These are phyloP conservation scores for Leccinellum luteum DNA, from an alignment of 768 basidiomycete genomes.

Conservation along the genomic window DNA sequence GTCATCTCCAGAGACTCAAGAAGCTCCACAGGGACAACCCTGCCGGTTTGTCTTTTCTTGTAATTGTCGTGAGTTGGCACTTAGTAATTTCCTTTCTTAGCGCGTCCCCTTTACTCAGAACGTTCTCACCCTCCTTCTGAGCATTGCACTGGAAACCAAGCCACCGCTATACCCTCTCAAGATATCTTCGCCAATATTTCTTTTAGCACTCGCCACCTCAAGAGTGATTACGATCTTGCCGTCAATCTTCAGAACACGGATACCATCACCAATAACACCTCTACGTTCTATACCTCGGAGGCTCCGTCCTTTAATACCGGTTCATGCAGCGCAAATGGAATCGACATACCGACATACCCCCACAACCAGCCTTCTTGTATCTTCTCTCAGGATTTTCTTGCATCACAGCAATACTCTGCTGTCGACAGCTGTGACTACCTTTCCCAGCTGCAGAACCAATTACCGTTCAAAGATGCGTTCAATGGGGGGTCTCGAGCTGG, in stretches of 20 bases:
- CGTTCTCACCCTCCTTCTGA: constrained; percentile 12
- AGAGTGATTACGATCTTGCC: constrained; percentile 11
- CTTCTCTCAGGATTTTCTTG: constrained; percentile 8
- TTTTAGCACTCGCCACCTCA: constrained; percentile 8
- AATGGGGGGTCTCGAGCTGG: constrained; percentile 9
- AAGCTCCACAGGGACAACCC: constrained; percentile 33
- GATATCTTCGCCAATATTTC: constrained; percentile 10
- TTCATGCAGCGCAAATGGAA: not conserved
- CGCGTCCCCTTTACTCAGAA: constrained; percentile 28
- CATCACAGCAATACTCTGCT: constrained; percentile 8
- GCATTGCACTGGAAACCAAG: constrained; percentile 4
- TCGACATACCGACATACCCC: constrained; percentile 7
- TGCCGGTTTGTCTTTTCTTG: constrained; percentile 25
- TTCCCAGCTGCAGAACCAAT: constrained; percentile 11
- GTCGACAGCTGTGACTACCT: constrained; percentile 10
- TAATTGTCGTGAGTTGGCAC: not conserved
- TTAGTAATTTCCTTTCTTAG: constrained; percentile 13
- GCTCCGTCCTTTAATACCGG: not conserved
- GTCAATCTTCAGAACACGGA: constrained; percentile 6
- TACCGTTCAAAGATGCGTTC: constrained; percentile 14
- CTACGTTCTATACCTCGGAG: constrained; percentile 4
- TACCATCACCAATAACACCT: not conserved
- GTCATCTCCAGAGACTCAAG: constrained; percentile 38
- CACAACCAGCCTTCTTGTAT: constrained; percentile 2
- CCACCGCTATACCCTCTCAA: constrained; percentile 4